These are phyloP conservation scores for Takashimella koratensis DNA, from an alignment of 1,284 basidiomycete genomes.

Conservation along the genomic window DNA sequence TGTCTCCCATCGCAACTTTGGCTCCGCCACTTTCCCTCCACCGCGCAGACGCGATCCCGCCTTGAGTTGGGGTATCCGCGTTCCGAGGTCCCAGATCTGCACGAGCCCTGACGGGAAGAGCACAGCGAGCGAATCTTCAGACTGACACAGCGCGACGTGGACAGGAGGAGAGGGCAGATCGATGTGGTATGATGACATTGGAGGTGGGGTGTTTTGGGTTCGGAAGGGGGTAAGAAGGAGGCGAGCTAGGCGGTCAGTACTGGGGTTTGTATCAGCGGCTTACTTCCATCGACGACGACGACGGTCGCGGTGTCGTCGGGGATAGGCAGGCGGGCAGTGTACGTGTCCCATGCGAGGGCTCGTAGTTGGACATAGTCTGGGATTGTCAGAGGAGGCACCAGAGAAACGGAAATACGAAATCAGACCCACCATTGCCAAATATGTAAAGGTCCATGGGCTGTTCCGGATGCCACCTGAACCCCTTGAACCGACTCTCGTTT, in stretches of 20 bases:
- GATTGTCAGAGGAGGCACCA: too few species aligned
- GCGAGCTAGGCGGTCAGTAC: slow-evolving; percentile 53
- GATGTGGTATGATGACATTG: slow-evolving; percentile 79
- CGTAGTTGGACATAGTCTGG: slow-evolving; percentile 58
- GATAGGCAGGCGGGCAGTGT: slow-evolving; percentile 58
- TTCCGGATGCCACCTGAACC: slow-evolving; percentile 84
- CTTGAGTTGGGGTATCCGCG: slow-evolving; percentile 52
- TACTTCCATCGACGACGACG: slow-evolving; percentile 87
- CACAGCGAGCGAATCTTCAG: slow-evolving; percentile 60
- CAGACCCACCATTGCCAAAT: slow-evolving; percentile 60
- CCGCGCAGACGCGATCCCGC: slow-evolving; percentile 53
- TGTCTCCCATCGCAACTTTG: slow-evolving; percentile 55
- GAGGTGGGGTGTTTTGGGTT: slow-evolving; percentile 89
- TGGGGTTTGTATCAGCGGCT: slow-evolving; percentile 29
- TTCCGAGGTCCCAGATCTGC: slow-evolving; percentile 67
- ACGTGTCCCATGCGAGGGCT: slow-evolving; percentile 74
- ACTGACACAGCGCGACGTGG: slow-evolving; percentile 63
- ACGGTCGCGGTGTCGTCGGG: slow-evolving; percentile 80
- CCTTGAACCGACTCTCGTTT: slow-evolving; percentile 57
- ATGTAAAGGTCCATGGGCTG: slow-evolving; percentile 64
- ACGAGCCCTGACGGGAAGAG: slow-evolving; percentile 57
- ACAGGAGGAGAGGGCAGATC: slow-evolving; percentile 57
- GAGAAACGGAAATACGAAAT: too few species aligned
- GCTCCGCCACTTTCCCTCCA: slow-evolving; percentile 58
- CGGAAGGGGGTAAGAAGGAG: slow-evolving; percentile 88